Percentiles rank a stretch among this genome's conserved stretches.
phyloP scores from a whole-genome alignment of 495 filamentous ascomycete genomes.

The Haplographium delicatum region DNA sequence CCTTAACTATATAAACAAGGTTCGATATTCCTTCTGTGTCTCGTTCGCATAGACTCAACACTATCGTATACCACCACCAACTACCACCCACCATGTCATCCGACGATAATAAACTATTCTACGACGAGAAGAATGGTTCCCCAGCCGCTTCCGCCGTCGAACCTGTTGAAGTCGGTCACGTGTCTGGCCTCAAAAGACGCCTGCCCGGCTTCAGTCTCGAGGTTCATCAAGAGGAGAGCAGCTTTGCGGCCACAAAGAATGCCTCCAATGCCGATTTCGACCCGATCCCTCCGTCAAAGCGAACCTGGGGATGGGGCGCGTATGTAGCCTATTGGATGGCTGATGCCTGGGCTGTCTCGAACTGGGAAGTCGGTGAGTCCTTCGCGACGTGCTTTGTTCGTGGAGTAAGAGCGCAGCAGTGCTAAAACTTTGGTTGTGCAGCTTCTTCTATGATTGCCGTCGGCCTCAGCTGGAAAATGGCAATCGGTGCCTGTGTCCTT shows the following conservation, averaged over 20 bases:
- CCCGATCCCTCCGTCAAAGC: conserved; percentile 37
- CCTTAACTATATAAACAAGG: conserved; percentile 7
- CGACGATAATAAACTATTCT: conserved; percentile 4
- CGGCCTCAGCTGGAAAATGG: conserved; percentile 56
- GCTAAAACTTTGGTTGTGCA: conserved; percentile 6
- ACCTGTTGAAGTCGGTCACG: conserved; percentile 8
- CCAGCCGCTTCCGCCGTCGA: conserved; percentile 14
- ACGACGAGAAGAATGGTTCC: conserved; percentile 16
- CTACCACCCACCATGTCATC: conserved; percentile 8
- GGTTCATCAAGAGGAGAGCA: conserved; percentile 19
- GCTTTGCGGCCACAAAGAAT: conserved; percentile 14
- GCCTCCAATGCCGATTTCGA: conserved; percentile 41
- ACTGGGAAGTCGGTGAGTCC: conserved; percentile 49
- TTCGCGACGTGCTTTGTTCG: not conserved
- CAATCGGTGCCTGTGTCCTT: conserved; percentile 54
- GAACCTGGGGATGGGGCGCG: conserved; percentile 38
- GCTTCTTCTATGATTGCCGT: conserved; percentile 53
- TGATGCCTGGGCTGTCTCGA: conserved; percentile 54
- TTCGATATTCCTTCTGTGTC: conserved; percentile 1
- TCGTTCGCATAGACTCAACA: conserved; percentile 6
- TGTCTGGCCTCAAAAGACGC: conserved; percentile 8
- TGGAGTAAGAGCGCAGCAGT: not conserved
- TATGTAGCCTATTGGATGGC: conserved; percentile 58
- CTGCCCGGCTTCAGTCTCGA: conserved; percentile 13
- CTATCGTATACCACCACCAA: not conserved